phyloP scores from a whole-genome alignment of 768 basidiomycete species.

The Tulasnella sp. region DNA sequence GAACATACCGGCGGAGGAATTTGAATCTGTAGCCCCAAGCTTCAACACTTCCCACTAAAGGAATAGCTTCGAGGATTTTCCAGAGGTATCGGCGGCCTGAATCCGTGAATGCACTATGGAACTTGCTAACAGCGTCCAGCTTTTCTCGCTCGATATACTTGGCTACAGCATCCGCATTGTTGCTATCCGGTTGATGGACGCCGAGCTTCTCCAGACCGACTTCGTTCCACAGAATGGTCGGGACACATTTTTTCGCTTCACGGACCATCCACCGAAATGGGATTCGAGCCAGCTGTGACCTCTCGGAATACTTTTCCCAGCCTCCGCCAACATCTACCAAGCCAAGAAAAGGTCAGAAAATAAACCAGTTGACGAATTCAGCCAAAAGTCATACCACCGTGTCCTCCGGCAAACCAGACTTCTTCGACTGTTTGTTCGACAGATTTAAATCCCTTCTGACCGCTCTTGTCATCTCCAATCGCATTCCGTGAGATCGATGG shows the following conservation, averaged over 20 bases:
- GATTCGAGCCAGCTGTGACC: not conserved
- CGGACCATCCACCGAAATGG: conserved; percentile 22
- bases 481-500: too few relatives aligned
- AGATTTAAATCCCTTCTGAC: not conserved
- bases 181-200: conserved; percentile 1
- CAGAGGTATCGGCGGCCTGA: not conserved
- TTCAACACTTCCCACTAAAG: not conserved
- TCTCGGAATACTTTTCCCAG: not conserved
- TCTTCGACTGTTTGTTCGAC: conserved; percentile 1
- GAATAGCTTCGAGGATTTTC: conserved; percentile 4
- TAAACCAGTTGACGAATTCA: not conserved
- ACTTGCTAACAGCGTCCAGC: not conserved
- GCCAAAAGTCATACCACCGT: not conserved
- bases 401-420: conserved; percentile 18
- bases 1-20: not conserved
- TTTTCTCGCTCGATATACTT: conserved; percentile 3
- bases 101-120: not conserved
- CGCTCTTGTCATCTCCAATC: not conserved
- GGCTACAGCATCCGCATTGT: not conserved
- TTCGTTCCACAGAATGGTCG: not conserved
- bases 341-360: not conserved
- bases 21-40: not conserved
- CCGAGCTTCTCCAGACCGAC: not conserved
- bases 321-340: conserved; percentile 20
- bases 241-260: not conserved